Evolutionary conservation across 2,329 filamentous ascomycete genomes (phyloP).

Genomic region (Grosmannia penicillata): DNA sequence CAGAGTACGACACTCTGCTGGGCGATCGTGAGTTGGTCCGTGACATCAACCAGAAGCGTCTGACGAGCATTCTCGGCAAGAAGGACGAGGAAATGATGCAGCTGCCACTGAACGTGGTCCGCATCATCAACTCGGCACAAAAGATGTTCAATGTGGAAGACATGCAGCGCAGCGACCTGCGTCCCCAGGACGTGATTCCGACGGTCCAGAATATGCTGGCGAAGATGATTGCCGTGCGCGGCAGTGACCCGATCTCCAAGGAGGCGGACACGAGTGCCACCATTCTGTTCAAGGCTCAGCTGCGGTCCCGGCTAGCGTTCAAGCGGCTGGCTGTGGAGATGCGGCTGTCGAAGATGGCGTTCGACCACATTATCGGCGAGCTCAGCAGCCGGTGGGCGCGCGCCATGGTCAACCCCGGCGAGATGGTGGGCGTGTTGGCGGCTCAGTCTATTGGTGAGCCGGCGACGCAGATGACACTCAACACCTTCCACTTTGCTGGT

Average conservation of each 20-base stretch:
- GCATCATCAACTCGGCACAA: conserved; percentile 82
- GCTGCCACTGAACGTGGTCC: conserved; percentile 77
- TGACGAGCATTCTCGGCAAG: conserved; percentile 21
- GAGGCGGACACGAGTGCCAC: conserved; percentile 86
- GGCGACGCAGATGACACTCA: conserved; percentile 97
- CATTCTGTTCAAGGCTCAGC: conserved; percentile 77
- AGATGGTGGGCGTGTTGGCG: conserved; percentile 97
- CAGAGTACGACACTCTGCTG: conserved; percentile 68
- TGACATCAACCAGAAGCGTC: conserved; percentile 37
- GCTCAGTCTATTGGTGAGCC: conserved; percentile 98
- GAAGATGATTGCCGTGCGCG: conserved; percentile 72
- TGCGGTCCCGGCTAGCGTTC: conserved; percentile 82
- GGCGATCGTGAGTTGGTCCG: conserved; percentile 66
- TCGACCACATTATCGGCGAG: conserved; percentile 84
- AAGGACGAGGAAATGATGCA: conserved; percentile 79
- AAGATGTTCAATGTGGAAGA: conserved; percentile 84
- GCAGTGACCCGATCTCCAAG: conserved; percentile 62
- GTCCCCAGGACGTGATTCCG: conserved; percentile 75
- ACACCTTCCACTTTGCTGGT: conserved; percentile 99
- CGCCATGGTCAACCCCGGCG: conserved; percentile 76
- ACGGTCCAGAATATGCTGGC: conserved; percentile 61
- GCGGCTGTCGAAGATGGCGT: conserved; percentile 76
- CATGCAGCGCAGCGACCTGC: conserved; percentile 72
- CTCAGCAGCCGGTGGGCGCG: conserved; percentile 78
- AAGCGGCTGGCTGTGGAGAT: conserved; percentile 81